Percentiles rank a stretch among this genome's conserved stretches.
phyloP scores from a whole-genome alignment of 179 eudicot genomes.

The Monotropa hypopitys region DNA sequence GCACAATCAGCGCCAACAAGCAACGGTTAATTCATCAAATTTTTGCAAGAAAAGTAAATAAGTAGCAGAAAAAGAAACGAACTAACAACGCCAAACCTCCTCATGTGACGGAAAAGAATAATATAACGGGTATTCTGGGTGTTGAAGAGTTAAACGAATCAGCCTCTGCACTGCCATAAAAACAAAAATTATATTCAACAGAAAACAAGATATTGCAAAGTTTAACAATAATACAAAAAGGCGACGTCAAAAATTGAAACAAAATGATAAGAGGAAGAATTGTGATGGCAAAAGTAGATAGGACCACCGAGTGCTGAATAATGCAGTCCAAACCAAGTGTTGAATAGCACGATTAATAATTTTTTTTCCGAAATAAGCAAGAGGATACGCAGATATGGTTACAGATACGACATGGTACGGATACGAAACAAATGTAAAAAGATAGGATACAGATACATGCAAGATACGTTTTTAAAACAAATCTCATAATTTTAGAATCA shows the following conservation, averaged over 20 bases:
- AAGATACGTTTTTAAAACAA: too few relatives aligned
- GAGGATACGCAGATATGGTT: too few relatives aligned
- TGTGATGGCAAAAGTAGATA: not conserved
- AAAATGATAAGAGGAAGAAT: not conserved
- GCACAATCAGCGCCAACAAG: not conserved
- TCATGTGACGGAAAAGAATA: conserved; percentile 71
- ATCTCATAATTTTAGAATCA: too few relatives aligned
- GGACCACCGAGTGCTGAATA: not conserved
- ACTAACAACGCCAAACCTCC: conserved; percentile 39
- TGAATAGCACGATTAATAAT: not conserved
- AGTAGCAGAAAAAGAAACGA: not conserved
- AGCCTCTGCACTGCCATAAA: conserved; percentile 58
- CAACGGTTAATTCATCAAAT: not conserved
- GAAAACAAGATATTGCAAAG: not conserved
- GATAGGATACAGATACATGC: too few relatives aligned
- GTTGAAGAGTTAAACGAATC: conserved; percentile 60
- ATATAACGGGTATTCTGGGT: conserved; percentile 45
- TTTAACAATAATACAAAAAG: not conserved
- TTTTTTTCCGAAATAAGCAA: not conserved
- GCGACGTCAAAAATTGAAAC: not conserved
- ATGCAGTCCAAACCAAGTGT: not conserved
- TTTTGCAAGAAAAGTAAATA: not conserved
- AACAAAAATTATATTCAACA: not conserved
- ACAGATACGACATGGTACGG: too few relatives aligned
- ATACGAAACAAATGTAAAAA: too few relatives aligned